Percentiles rank a stretch among this genome's conserved stretches.
phyloP scores from a whole-genome alignment of 805 yeast genomes.

The Metschnikowia gruessii region DNA sequence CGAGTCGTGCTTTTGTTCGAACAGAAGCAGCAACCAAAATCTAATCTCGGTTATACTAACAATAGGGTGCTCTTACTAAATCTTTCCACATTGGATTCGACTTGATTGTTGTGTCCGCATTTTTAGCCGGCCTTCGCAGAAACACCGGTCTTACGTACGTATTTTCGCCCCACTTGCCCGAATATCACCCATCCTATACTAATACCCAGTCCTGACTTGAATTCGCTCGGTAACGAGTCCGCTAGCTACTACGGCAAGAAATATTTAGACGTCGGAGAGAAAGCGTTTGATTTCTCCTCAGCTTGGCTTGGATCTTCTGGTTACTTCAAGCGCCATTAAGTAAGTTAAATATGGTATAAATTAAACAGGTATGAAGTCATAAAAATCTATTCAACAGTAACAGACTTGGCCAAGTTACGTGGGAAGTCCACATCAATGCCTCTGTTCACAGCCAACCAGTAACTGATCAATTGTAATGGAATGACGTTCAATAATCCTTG shows the following conservation, averaged over 20 bases:
- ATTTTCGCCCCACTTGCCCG: neutral
- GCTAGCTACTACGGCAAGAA: slow-evolving; percentile 52
- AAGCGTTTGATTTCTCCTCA: slow-evolving; percentile 67
- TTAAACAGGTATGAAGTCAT: slow-evolving; percentile 4
- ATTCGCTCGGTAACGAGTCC: slow-evolving; percentile 41
- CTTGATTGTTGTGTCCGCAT: slow-evolving; percentile 57
- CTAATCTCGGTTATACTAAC: slow-evolving; percentile 9
- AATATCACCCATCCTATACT: slow-evolving; percentile 15
- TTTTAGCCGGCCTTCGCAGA: slow-evolving; percentile 52
- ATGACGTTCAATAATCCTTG: slow-evolving; percentile 94
- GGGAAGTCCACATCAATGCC: slow-evolving; percentile 99
- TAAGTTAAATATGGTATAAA: slow-evolving; percentile 7
- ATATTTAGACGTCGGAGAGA: slow-evolving; percentile 85
- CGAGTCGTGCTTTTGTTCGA: no score
- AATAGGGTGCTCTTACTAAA: slow-evolving; percentile 33
- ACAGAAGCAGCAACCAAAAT: neutral
- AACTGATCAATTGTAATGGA: slow-evolving; percentile 93
- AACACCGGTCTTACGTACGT: slow-evolving; percentile 57
- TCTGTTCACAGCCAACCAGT: slow-evolving; percentile 92
- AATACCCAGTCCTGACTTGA: slow-evolving; percentile 44
- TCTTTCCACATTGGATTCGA: slow-evolving; percentile 57
- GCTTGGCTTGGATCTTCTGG: slow-evolving; percentile 68
- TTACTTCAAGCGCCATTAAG: slow-evolving; percentile 62
- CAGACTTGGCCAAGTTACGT: slow-evolving; percentile 96
- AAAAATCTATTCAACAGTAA: slow-evolving; percentile 76